phyloP scores from a whole-genome alignment of 2,329 filamentous ascomycete species.

The Colletotrichum orbiculare region DNA sequence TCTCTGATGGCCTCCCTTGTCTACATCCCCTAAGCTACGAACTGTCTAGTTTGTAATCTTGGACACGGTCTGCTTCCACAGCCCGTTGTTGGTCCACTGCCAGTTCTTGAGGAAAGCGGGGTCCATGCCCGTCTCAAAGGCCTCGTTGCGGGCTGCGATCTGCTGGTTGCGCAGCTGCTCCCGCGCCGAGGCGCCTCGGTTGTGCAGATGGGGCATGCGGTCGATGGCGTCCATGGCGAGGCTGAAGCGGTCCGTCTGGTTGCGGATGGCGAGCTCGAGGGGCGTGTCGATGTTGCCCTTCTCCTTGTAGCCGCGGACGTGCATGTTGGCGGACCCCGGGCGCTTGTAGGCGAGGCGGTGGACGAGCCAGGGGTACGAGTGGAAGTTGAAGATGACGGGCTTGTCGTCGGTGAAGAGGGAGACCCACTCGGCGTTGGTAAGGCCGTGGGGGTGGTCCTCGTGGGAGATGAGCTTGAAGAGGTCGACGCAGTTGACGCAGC shows the following conservation, averaged over 20 bases:
- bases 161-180: slow-evolving; percentile 74
- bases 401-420: slow-evolving; percentile 78
- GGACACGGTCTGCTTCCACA: slow-evolving; percentile 48
- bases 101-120: slow-evolving; percentile 73
- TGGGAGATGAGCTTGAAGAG: slow-evolving; percentile 82
- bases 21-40: too few species aligned
- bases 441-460: slow-evolving; percentile 77
- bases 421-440: slow-evolving; percentile 73
- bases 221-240: slow-evolving; percentile 83
- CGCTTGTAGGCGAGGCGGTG: slow-evolving; percentile 82
- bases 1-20: neutral
- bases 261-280: slow-evolving; percentile 81
- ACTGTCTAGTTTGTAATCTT: slow-evolving; percentile 27
- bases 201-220: slow-evolving; percentile 69
- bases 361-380: slow-evolving; percentile 84
- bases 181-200: slow-evolving; percentile 70
- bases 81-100: slow-evolving; percentile 67
- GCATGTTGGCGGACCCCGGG: slow-evolving; percentile 73
- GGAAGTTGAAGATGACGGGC: slow-evolving; percentile 86
- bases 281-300: slow-evolving; percentile 89
- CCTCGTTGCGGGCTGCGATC: slow-evolving; percentile 71
- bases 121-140: slow-evolving; percentile 78
- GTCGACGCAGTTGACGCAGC: slow-evolving; percentile 84
- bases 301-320: slow-evolving; percentile 83
- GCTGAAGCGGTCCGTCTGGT: slow-evolving; percentile 81